A percentile compares a stretch with the other conserved stretches of the same genome.
Conservation (phyloP, 306 rosid species). For the Neltuma alba region DNA sequence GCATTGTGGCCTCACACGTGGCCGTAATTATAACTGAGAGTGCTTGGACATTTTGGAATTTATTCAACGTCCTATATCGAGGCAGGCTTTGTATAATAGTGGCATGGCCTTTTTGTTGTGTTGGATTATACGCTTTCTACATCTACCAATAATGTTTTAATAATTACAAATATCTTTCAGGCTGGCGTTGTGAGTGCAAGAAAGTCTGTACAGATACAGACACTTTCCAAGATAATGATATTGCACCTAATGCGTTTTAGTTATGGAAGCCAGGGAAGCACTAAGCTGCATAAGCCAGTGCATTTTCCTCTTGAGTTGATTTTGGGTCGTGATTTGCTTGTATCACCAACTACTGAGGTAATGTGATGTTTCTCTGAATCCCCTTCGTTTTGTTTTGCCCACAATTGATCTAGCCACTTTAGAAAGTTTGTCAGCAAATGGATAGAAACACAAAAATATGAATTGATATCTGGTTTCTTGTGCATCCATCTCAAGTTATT, state of each 20-base stretch:
- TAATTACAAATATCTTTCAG: conserved; percentile 46
- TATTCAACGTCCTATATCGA: neutral
- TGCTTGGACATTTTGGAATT: neutral
- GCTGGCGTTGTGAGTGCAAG: conserved; percentile 81
- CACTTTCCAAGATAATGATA: conserved; percentile 86
- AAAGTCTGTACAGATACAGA: conserved; percentile 71
- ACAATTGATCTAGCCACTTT: neutral
- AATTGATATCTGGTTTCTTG: conserved; percentile 13
- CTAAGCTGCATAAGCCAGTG: conserved; percentile 90
- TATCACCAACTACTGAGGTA: conserved; percentile 73
- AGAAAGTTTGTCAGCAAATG: conserved; percentile 14
- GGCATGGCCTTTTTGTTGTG: conserved; percentile 1
- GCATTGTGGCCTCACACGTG: neutral
- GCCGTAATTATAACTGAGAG: neutral
- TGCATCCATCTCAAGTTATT: neutral
- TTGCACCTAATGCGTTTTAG: conserved; percentile 92
- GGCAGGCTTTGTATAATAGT: neutral
- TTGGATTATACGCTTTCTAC: conserved; percentile 15
- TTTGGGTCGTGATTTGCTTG: conserved; percentile 77
- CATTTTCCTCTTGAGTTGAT: conserved; percentile 78
- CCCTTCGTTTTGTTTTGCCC: conserved; percentile 7
- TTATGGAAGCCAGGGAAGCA: conserved; percentile 97
- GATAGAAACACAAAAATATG: neutral
- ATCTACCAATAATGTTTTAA: conserved; percentile 15
- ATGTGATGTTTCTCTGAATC: conserved; percentile 1